Base-by-base conservation (phyloP, 2,329 filamentous ascomycete genomes). In the Corniculantispora saksenae region DNA sequence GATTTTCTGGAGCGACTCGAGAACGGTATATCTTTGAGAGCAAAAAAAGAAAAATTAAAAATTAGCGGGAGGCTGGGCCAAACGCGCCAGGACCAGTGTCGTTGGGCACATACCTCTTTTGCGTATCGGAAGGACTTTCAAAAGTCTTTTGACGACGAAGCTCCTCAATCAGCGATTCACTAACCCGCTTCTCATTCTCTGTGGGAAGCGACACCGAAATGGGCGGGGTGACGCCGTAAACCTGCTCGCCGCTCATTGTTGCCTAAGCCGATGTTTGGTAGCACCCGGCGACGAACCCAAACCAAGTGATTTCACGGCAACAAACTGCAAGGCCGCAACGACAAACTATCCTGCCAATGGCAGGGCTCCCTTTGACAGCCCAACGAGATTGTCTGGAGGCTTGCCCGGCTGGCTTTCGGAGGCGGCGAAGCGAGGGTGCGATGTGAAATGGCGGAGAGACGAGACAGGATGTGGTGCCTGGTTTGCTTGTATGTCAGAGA, bases 91-190 rank as follows among this genome's bases (percentile, higher is more conserved):
- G 35, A 40, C 3, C 17, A 51, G n/a, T 19, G 51, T 48, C 29
- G 43, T 50, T 19, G 54, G 29, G 48, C 50, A 43, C 38, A 45
- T 79, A 92, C 92, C 94, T 90, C 76, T 91, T 93, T 68, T 92
- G 86, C 3, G 92, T 97, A 75, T 96, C 95, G 51, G 91, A 84
- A 17, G 88, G 85, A 61, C 87, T 88, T 78, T 98, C 95, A 72
- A 97, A 99, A 61, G 95, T 97, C 79, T 96, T 94, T 79, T 97
- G 92, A 48, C 84, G 84, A 76, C 93, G 93, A 67, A 99, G 81
- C 78, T 97, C 94, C 64, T 91, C 88, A 64, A 97, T 86, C 53
- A 99, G 85, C 64, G 89, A 84, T 70, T 93, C 89, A 71, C 92
- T 96, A 59, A 91, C 86, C 69, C 89, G 84, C 64, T 90, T 86